Evolutionary conservation across 768 basidiomycete species (phyloP).

Genomic region (Leccinellum albellum): DNA sequence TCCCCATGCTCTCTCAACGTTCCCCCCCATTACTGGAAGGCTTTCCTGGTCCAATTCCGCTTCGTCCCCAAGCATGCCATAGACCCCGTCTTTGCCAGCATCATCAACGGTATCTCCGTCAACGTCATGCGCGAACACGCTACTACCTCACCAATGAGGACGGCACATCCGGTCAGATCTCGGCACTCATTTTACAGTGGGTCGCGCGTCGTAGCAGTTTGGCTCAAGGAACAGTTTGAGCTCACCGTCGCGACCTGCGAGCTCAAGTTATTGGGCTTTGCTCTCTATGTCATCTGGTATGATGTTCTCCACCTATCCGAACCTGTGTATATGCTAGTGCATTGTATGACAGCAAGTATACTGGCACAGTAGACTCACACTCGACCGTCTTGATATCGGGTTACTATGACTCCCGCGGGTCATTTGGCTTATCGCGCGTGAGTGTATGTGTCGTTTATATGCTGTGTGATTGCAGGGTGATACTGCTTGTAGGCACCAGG

Average conservation of each 20-base stretch:
- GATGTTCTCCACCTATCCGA: background rate
- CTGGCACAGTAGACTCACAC: conserved; percentile 39
- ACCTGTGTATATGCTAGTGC: background rate
- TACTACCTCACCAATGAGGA: conserved; percentile 84
- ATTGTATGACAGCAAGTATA: conserved; percentile 44
- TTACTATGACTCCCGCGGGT: conserved; percentile 90
- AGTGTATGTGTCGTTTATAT: background rate
- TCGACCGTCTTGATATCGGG: conserved; percentile 74
- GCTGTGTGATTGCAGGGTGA: background rate
- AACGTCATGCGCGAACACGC: conserved; percentile 66
- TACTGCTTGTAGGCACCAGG: conserved; percentile 37
- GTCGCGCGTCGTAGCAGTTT: conserved; percentile 21
- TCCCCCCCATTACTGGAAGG: conserved; percentile 74
- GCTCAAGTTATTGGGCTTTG: conserved; percentile 70
- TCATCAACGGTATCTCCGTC: conserved; percentile 67
- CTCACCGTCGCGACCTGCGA: conserved; percentile 71
- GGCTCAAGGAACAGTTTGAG: conserved; percentile 67
- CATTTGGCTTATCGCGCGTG: conserved; percentile 69
- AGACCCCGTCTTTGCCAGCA: conserved; percentile 59
- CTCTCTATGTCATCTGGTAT: conserved; percentile 87
- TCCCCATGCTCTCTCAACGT: conserved; percentile 49
- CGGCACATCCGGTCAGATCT: conserved; percentile 61
- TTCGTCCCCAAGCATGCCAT: conserved; percentile 57
- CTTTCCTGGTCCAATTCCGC: conserved; percentile 51
- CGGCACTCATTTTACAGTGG: conserved; percentile 86